Evolutionary conservation across 2,329 filamentous ascomycete species (phyloP).

Genomic region (Blastomyces parvus): DNA sequence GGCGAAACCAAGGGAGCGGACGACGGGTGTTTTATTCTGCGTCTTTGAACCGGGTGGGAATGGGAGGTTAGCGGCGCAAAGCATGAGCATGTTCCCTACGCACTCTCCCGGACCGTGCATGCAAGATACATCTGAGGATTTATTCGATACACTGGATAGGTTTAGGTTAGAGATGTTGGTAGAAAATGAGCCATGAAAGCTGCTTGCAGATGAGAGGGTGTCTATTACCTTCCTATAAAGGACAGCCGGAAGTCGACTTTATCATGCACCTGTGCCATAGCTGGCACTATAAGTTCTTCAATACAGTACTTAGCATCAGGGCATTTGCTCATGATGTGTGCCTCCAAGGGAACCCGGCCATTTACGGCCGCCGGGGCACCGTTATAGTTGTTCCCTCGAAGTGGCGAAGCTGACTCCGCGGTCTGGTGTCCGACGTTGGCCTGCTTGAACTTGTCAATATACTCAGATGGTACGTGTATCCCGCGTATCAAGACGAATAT

Average conservation of each 20-base stretch:
- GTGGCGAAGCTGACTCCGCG: background rate
- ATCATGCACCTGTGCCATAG: slow-evolving; percentile 69
- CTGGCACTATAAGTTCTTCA: slow-evolving; percentile 67
- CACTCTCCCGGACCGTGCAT: slow-evolving; percentile 85
- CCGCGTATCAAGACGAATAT: slow-evolving; percentile 11
- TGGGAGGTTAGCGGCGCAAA: slow-evolving; percentile 69
- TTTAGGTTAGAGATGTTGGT: background rate
- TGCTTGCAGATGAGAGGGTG: background rate
- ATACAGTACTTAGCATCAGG: slow-evolving; percentile 83
- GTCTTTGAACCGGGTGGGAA: slow-evolving; percentile 24
- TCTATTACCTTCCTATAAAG: slow-evolving; percentile 68
- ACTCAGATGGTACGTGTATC: background rate
- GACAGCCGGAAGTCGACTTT: slow-evolving; percentile 88
- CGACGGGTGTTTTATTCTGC: slow-evolving; percentile 63
- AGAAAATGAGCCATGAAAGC: background rate
- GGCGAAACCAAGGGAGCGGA: slow-evolving; percentile 82
- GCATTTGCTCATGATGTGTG: slow-evolving; percentile 96
- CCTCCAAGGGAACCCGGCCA: slow-evolving; percentile 63
- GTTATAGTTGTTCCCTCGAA: slow-evolving; percentile 8
- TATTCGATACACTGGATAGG: slow-evolving; percentile 47
- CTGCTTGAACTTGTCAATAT: background rate
- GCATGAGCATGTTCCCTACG: slow-evolving; percentile 86
- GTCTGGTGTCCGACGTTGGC: background rate
- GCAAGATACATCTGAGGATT: slow-evolving; percentile 76
- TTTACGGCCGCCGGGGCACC: background rate